Conservation (phyloP, 345 rosid genomes). For the Combretum micranthum region DNA sequence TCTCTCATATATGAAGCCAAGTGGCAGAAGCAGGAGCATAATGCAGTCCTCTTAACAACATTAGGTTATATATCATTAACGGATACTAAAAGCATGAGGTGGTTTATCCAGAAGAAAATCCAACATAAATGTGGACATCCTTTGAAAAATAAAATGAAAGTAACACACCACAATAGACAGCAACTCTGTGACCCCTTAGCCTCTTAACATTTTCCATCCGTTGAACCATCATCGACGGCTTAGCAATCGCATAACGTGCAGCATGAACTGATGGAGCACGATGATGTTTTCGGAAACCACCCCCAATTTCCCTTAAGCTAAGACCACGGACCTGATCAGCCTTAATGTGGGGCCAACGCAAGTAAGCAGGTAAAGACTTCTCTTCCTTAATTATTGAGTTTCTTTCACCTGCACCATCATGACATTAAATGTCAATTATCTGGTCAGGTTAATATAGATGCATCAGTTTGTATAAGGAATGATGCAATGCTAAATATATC, state of each 20-base stretch:
- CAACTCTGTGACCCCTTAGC: conserved; percentile 92
- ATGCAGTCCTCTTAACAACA: too few relatives aligned
- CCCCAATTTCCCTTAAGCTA: conserved; percentile 93
- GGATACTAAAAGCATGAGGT: too few relatives aligned
- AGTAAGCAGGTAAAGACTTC: conserved; percentile 46
- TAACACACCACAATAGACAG: conserved; percentile 92
- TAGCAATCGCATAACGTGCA: conserved; percentile 89
- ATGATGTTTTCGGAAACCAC: conserved; percentile 94
- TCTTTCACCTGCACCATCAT: conserved; percentile 38
- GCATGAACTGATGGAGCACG: conserved; percentile 89
- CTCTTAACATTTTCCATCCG: conserved; percentile 89
- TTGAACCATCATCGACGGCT: conserved; percentile 84
- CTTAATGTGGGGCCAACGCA: conserved; percentile 96
- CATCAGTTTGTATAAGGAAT: neutral
- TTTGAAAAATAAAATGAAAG: conserved; percentile 2
- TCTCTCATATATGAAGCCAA: too few relatives aligned
- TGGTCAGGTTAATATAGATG: neutral
- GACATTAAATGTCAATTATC: conserved; percentile 9
- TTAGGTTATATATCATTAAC: too few relatives aligned
- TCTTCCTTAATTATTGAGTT: conserved; percentile 26
- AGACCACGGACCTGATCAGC: conserved; percentile 95
- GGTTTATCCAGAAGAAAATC: too few relatives aligned
- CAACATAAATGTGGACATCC: neutral
- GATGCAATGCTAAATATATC: neutral
- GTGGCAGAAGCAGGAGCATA: too few relatives aligned